Evolutionary conservation across 306 rosid genomes (phyloP).

Genomic region (Vicia faba): DNA sequence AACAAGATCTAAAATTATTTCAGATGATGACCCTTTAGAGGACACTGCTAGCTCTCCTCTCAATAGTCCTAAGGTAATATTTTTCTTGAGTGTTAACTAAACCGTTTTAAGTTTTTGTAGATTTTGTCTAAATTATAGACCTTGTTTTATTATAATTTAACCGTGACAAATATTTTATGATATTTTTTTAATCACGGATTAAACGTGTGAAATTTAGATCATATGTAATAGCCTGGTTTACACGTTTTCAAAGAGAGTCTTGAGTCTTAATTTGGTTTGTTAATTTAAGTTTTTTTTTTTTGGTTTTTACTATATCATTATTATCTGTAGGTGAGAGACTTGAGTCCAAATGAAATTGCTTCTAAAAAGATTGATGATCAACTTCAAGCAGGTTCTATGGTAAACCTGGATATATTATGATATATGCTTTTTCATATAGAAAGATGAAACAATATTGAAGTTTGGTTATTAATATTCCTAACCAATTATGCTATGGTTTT

Average conservation of each 20-base stretch:
- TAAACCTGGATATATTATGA: conserved; percentile 34
- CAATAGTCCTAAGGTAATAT: conserved; percentile 83
- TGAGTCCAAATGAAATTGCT: conserved; percentile 47
- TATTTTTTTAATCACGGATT: no score
- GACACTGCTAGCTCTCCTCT: conserved; percentile 95
- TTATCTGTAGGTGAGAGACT: conserved; percentile 56
- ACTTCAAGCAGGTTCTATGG: conserved; percentile 56
- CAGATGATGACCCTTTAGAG: conserved; percentile 69
- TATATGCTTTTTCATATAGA: conserved; percentile 21
- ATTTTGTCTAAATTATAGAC: no score
- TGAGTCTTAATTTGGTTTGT: not conserved
- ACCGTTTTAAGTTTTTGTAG: no score
- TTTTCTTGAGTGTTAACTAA: no score
- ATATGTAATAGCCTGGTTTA: no score
- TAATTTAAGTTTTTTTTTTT: not conserved
- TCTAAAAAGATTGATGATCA: conserved; percentile 53
- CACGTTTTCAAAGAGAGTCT: no score
- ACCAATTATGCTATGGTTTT: conserved; percentile 28
- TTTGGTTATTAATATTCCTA: conserved; percentile 28
- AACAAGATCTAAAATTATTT: conserved; percentile 52
- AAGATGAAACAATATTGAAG: conserved; percentile 11
- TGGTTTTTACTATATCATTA: not conserved
- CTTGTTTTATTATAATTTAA: no score
- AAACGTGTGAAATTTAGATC: no score
- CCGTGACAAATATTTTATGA: no score